Evolutionary conservation across 768 basidiomycete genomes (phyloP).

Genomic region (Psilocybe subaeruginosa): DNA sequence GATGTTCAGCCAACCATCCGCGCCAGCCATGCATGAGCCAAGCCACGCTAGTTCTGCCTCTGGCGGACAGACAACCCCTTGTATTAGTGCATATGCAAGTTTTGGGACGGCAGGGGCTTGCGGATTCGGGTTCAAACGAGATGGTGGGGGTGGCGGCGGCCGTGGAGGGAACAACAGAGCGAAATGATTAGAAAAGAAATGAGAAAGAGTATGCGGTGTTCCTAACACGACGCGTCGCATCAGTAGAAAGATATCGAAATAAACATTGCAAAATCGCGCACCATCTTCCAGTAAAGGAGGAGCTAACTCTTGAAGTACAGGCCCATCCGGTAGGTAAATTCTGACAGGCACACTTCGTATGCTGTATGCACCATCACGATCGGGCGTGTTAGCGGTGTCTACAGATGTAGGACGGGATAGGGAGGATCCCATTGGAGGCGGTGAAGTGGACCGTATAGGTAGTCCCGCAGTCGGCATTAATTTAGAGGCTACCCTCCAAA

Average conservation of each 20-base stretch:
- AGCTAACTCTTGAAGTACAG: slow-evolving; percentile 88
- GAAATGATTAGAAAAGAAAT: slow-evolving; percentile 71
- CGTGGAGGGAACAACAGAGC: slow-evolving; percentile 77
- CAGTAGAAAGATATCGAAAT: background rate
- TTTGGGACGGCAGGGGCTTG: slow-evolving; percentile 41
- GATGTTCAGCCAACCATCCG: slow-evolving; percentile 94
- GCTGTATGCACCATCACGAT: slow-evolving; percentile 84
- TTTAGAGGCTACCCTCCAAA: slow-evolving; percentile 93
- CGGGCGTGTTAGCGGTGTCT: slow-evolving; percentile 54
- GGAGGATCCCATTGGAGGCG: slow-evolving; percentile 57
- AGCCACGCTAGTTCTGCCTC: slow-evolving; percentile 95
- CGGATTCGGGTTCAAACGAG: slow-evolving; percentile 40
- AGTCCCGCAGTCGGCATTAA: slow-evolving; percentile 85
- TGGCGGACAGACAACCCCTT: slow-evolving; percentile 81
- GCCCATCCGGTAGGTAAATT: slow-evolving; percentile 88
- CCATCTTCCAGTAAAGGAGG: slow-evolving; percentile 81
- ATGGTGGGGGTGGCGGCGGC: slow-evolving; percentile 45
- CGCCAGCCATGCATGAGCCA: slow-evolving; percentile 88
- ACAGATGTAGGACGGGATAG: slow-evolving; percentile 67
- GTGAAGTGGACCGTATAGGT: slow-evolving; percentile 60
- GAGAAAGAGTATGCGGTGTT: slow-evolving; percentile 67
- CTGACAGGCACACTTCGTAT: slow-evolving; percentile 89
- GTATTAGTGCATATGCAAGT: slow-evolving; percentile 79
- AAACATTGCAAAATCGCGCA: slow-evolving; percentile 35
- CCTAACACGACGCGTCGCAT: slow-evolving; percentile 45